Base-by-base conservation (phyloP, 2,329 filamentous ascomycete species). In the Graphilbum ipis-grandicollis region DNA sequence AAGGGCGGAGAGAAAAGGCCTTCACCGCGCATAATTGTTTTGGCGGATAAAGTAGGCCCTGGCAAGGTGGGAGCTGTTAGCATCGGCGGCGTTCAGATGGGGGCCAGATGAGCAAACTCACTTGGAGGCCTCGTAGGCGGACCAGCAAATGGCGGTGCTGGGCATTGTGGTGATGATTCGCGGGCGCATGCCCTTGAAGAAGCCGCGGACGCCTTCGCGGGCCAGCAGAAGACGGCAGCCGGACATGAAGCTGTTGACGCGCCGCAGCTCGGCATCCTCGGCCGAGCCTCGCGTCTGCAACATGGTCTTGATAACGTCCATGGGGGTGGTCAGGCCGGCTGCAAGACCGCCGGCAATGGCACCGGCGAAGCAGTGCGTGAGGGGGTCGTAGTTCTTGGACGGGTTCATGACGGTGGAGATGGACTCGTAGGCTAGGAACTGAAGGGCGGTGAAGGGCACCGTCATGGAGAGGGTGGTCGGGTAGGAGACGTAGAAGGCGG, bases 71-170 rank as follows among this genome's bases (percentile, higher is more conserved):
- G n/a, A n/a, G n/a, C n/a, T 7, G 29, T 31, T 31, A 13, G 19
- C 9, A 37, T 29, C n/a, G n/a, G n/a, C n/a, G n/a, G n/a, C n/a
- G n/a, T n/a, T n/a, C n/a, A n/a, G n/a, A 14, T 13, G 19, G 2
- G 3, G 18, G 2, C 15, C 4, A 23, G n/a, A 18, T 29, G 18
- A n/a, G n/a, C n/a, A n/a, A n/a, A 60, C 70, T 50, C 57, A 76
- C 73, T 78, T 78, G 47, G 70, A 77, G 44, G 73, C 73, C 50
- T 78, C 73, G 47, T 78, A 78, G 22, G 72, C 72, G 29, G 73
- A 90, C 90, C 90, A 98, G 67, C 90, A 98, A 52, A 98, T 98
- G n/a, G 90, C 90, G 25, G 90, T 98, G 60, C 86, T 94, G 17
- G 90, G 90, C 80, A 96, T 96, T 2, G 90, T 93, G 10, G 86